Evolutionary conservation across 192 early-diverging fungal species (phyloP), one percentile per base, ranked within the genome.

Genomic region (Coemansia sp.): DNA sequence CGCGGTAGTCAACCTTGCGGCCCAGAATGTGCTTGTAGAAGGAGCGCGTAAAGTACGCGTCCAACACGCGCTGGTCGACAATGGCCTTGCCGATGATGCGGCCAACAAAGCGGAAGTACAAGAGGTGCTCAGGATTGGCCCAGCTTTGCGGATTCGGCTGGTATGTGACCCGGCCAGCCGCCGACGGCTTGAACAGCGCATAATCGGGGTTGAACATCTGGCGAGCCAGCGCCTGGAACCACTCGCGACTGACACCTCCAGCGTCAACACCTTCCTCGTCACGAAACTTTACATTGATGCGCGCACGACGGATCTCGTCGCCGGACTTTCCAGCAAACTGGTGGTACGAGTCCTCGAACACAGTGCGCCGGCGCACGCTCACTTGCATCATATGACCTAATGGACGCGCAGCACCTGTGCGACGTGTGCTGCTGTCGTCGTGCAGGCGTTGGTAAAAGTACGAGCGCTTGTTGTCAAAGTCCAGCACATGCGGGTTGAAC

Each of bases 41-140:
- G 11, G 95, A 97, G 57, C 97, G 84, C 6, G 97, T 98, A 72
- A 98, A 98, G 78, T 98, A 97, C 15, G 90, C 90, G 73, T 98
- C 97, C 62, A 98, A 72, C 53, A 94, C 84, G 9, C 93, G 84
- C 51, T 94, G 94, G 75, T 98, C 97, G 54, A 92, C 97, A 60
- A 98, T 97, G n/a, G 97, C 97, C 81, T 98, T 98, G 59, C 95
- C 97, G 60, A 98, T 97, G 47, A 98, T 89, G 59, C 97, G 90
- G 19, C 97, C 97, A 51, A 98, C 94, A 86, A 98, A 98, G 77
- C 92, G 93, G 84, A 98, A 97, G 83, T 94, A 98, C 51, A 86
- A 80, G 59, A 98, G 64, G 74, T 98, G 97, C 57, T 97, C 97
- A 1, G 93, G 89, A 66, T 98, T 98, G 56, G 89, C 87, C 78